phyloP scores from a whole-genome alignment of 306 rosid species.

The Vigna nakashimae region DNA sequence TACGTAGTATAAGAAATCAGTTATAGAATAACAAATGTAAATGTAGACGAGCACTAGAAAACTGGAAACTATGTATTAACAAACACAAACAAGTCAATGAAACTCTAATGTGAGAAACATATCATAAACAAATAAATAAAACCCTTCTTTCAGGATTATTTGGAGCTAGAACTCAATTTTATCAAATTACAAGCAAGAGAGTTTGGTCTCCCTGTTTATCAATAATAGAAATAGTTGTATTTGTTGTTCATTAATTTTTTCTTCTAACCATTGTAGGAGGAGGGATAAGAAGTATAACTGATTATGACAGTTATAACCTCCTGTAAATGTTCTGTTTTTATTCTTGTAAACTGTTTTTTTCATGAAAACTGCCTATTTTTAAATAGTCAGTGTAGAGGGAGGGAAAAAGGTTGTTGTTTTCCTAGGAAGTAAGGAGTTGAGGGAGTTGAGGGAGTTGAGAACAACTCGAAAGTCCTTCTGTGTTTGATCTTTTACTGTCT shows the following conservation, averaged over 20 bases:
- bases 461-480: too few relatives aligned
- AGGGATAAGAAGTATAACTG: too few relatives aligned
- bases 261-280: not conserved
- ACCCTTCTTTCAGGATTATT: slow-evolving; percentile 23
- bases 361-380: too few relatives aligned
- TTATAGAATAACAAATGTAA: slow-evolving; percentile 26
- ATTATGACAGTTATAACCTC: too few relatives aligned
- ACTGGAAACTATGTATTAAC: slow-evolving; percentile 1
- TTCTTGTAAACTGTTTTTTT: too few relatives aligned
- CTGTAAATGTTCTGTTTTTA: too few relatives aligned
- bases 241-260: not conserved
- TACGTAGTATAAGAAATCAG: slow-evolving; percentile 23
- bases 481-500: too few relatives aligned
- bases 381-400: too few relatives aligned
- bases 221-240: slow-evolving; percentile 21
- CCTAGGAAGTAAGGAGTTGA: too few relatives aligned
- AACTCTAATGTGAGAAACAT: slow-evolving; percentile 13
- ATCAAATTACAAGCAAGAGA: slow-evolving; percentile 13
- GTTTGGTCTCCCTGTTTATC: not conserved
- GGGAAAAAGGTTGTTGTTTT: too few relatives aligned
- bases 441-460: too few relatives aligned
- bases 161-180: slow-evolving; percentile 11
- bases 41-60: slow-evolving; percentile 7
- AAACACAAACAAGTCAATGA: slow-evolving; percentile 17
- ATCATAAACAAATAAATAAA: not conserved